Evolutionary conservation across 371 early-diverging fungal species (phyloP).

Genomic region (Actinomucor elegans): DNA sequence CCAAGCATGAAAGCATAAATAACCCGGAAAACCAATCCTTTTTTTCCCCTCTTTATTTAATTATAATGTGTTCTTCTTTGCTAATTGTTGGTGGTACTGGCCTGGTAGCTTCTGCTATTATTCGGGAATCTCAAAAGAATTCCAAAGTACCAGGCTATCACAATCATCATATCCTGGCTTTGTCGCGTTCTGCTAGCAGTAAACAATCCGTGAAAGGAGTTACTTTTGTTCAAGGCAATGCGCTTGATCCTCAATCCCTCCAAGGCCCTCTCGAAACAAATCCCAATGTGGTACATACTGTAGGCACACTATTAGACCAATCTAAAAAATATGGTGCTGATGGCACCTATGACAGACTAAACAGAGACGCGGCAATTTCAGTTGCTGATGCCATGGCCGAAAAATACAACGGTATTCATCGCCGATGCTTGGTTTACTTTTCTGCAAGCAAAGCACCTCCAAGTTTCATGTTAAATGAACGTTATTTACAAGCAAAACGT

Average conservation of each 20-base stretch:
- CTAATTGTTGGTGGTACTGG: conserved; percentile 26
- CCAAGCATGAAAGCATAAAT: no score
- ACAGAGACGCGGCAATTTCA: conserved; percentile 25
- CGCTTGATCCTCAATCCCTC: conserved; percentile 13
- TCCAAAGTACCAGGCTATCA: conserved; percentile 3
- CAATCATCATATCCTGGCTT: conserved; percentile 10
- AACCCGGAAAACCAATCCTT: not conserved
- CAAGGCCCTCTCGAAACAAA: conserved; percentile 6
- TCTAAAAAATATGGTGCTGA: conserved; percentile 12
- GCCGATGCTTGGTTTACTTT: conserved; percentile 26
- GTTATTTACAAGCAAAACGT: conserved; percentile 24
- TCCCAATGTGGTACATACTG: conserved; percentile 26
- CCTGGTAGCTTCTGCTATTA: conserved; percentile 12
- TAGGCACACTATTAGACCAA: conserved; percentile 26
- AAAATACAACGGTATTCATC: conserved; percentile 13
- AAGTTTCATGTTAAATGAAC: conserved; percentile 16
- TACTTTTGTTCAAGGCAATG: conserved; percentile 22
- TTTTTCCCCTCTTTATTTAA: not conserved
- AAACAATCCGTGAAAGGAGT: not conserved
- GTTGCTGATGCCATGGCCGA: conserved; percentile 22
- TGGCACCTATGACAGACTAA: conserved; percentile 27
- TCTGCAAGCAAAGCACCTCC: conserved; percentile 30
- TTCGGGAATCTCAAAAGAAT: conserved; percentile 18
- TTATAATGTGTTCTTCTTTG: conserved; percentile 5
- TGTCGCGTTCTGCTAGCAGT: conserved; percentile 9